Evolutionary conservation across 306 rosid genomes (phyloP), one percentile per base, ranked within the genome.

Genomic region (Cyclanthera cordifolia): DNA sequence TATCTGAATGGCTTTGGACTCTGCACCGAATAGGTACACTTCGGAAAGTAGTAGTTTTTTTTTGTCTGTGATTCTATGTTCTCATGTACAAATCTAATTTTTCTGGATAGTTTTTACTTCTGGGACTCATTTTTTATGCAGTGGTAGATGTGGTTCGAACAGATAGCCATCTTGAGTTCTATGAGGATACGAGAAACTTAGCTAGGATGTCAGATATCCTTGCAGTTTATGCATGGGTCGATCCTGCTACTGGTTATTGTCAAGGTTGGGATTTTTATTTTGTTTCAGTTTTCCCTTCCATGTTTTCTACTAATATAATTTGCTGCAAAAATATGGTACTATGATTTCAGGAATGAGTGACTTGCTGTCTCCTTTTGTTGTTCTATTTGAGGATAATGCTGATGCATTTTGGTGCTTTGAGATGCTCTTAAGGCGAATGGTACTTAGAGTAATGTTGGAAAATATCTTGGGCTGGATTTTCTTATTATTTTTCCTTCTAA

Each of bases 351-450:
- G 97, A 77, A 91, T 91, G 97, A 91, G 97, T 24, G 97, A 88
- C 82, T 83, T 91, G 95, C 87, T 91, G 81, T 91, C 97, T 74
- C 97, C 97, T 71, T 91, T 91, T 75, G 83, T 91, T 72, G 91
- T 88, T 71, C 90, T 91, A 81, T 91, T 87, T 70, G 97, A 91
- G 82, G 96, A 91, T 59, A 80, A 91, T 71, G 97, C 97, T 49
- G 97, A 91, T 79, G 97, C 97, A 46, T 91, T 91, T 82, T 91
- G 97, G 97, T 91, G 97, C 85, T 91, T 91, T 82, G 97, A 91
- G 83, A 88, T 91, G 96, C 97, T 91, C 75, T 74, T 91, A 71
- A 88, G 97, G 77, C 88, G 97, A 88, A 85, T 87, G 97, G 97
- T 91, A 91, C 63, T 52, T n/a, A n/a, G 30, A 25, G 32, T 60